Evolutionary conservation across 805 yeast species (phyloP), one percentile per base, ranked within the genome.

Genomic region (Saturnispora serradocipensis): DNA sequence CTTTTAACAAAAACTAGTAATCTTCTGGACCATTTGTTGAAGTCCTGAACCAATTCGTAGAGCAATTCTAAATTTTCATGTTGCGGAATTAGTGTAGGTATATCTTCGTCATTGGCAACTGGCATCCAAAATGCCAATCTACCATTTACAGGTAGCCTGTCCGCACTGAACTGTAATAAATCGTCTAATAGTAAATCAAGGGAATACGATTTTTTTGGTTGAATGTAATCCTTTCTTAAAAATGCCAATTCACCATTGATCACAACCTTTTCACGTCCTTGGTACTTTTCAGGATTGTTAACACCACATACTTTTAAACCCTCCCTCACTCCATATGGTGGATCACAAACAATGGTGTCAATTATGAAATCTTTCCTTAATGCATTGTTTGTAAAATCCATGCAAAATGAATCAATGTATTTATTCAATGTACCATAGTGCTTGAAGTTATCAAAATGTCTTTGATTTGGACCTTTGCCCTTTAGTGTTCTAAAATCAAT

Each of bases 91-190:
- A 76, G 72, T 45, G 86, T 80, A 10, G 68, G 67, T 42, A 62
- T 60, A 55, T 66, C 67, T 58, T 86, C 95, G 60, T 87, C 95
- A 63, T 90, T 89, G 1, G 97, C 95, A 1, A 95, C 85, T 0
- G 99, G 99, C 93, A 90, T 88, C 99, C 99, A 93, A 66, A 89
- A 90, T 27, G 93, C 87, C 35, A 93, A 72, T 56, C 98, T 72
- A 0, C 97, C 96, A 7, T 78, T 79, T 2, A 80, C 68, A 0
- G 86, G 86, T 50, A 93, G 72, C 59, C 90, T 77, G 13, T 75
- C 72, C 3, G 89, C 80, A 0, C 96, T 77, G 71, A 85, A 93
- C 20, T 73, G 66, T 40, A 93, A 70, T 36, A 93, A 70, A 63
- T 91, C 97, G 58, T 84, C 87, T 39, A 93, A 70, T 57, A 93